Evolutionary conservation across 2,329 filamentous ascomycete species (phyloP), one percentile per base, ranked within the genome.

Genomic region (Balansia obtecta): DNA sequence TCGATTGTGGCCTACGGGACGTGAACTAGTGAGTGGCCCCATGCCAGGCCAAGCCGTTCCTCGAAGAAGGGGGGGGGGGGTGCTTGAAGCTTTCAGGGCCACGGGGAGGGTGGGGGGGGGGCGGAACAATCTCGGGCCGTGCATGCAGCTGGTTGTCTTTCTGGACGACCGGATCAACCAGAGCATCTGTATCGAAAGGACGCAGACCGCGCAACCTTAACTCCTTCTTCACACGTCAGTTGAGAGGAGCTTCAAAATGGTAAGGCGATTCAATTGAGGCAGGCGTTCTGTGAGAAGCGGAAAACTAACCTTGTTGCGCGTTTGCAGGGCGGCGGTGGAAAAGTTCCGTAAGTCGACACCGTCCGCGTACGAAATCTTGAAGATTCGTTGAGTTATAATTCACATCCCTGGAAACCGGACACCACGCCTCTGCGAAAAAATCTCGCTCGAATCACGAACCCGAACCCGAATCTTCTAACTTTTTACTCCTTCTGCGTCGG

Each of bases 281-380:
- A 7, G 4, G 9, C 9, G 10, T 40, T 32, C 27, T 43, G 32
- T 27, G 10, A 15, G 18, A 8, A 5, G 8, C 4, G 9, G 7
- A n/a, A 42, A 16, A 16, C 49, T 53, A 40, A 53, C 20, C 1
- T 11, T 16, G 11, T 48, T 37, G 33, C 45, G 37, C 13, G n/a
- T n/a, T 15, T 15, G 39, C 57, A 83, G 84, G 86, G 86, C 74
- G 86, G 86, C 73, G 88, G 89, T 74, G 83, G 80, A 66, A 71
- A 70, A 68, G 68, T 79, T 62, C 74, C 73, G 76, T 79, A 69
- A 76, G 72, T 68, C 51, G 42, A 42, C 20, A 18, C 22, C 15
- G 33, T 42, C 33, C 33, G 34, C 41, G 33, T 8, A 22, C 48
- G 41, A 18, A 22, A 38, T 12, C 42, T 10, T n/a, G 11, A 3